A percentile compares a stretch with the other conserved stretches of the same genome.
phyloP scores from a whole-genome alignment of 192 early-diverging fungal species.

The Rhizophagus sp. region DNA sequence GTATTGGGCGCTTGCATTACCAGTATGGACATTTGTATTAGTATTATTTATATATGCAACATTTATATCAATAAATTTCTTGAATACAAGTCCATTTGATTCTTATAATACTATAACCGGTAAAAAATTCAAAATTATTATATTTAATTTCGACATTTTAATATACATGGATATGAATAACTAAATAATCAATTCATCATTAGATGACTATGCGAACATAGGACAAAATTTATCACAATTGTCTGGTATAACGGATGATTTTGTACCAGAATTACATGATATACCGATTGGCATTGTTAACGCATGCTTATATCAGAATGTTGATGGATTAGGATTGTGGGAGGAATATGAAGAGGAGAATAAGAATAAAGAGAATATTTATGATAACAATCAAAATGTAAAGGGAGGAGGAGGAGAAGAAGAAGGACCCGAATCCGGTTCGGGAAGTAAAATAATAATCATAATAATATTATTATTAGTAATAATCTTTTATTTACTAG shows the following conservation, averaged over 20 bases:
- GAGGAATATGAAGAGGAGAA: neutral
- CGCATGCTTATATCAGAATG: conserved; percentile 65
- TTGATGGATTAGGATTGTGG: conserved; percentile 30
- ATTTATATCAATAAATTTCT: conserved; percentile 77
- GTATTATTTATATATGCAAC: conserved; percentile 74
- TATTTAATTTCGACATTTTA: conserved; percentile 12
- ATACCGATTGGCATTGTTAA: conserved; percentile 74
- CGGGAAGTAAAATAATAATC: neutral
- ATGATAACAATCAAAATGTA: neutral
- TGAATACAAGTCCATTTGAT: conserved; percentile 74
- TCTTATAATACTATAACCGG: conserved; percentile 76
- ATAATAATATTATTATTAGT: too few species aligned
- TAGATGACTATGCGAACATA: conserved; percentile 58
- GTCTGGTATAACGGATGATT: conserved; percentile 49
- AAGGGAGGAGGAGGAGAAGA: neutral
- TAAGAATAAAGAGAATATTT: neutral
- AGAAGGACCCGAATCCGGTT: neutral
- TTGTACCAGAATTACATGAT: conserved; percentile 63
- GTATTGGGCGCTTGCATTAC: conserved; percentile 83
- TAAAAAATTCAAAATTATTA: conserved; percentile 27
- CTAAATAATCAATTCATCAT: neutral
- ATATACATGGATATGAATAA: neutral
- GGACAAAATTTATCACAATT: conserved; percentile 43
- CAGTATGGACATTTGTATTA: conserved; percentile 73
- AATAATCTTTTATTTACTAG: too few species aligned